Conservation (phyloP, 2,329 filamentous ascomycete genomes). For the Stagonosporopsis vannaccii region DNA sequence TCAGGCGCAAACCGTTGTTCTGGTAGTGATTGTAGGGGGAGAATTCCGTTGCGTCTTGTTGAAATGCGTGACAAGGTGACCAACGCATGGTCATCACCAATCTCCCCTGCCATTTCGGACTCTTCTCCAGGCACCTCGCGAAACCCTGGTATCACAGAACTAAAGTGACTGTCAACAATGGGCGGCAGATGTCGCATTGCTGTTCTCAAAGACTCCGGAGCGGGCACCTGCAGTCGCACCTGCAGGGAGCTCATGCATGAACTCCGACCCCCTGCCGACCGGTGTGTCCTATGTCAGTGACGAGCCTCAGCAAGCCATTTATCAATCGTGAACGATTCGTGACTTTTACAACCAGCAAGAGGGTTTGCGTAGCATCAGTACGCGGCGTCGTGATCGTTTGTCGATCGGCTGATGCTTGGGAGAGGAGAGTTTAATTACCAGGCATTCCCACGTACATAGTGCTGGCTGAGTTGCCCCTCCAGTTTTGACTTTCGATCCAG, state of each 20-base stretch:
- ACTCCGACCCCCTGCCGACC: constrained; percentile 5
- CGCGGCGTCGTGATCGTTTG: neutral
- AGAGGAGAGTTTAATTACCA: constrained; percentile 2
- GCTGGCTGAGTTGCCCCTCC: constrained; percentile 3
- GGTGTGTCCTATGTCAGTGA: constrained; percentile 3
- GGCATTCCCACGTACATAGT: neutral
- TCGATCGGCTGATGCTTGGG: neutral
- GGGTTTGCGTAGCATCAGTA: neutral
- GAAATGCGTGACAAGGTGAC: constrained; percentile 20
- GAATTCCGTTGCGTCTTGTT: neutral
- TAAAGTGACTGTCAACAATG: constrained; percentile 17
- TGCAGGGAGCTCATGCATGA: constrained; percentile 15
- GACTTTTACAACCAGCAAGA: neutral
- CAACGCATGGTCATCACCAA: constrained; percentile 9
- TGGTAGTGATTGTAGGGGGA: neutral
- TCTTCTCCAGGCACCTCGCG: neutral
- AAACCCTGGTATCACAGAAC: constrained; percentile 10
- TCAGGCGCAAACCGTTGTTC: neutral
- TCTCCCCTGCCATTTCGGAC: constrained; percentile 17
- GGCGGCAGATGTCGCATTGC: constrained; percentile 14
- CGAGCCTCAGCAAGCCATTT: neutral
- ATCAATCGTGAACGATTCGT: neutral
- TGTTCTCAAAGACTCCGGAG: neutral
- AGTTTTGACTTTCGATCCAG: constrained; percentile 10
- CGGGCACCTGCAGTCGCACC: constrained; percentile 12